Evolutionary conservation across 2,329 filamentous ascomycete genomes (phyloP), one percentile per base, ranked within the genome.

Genomic region (Fusarium napiforme): DNA sequence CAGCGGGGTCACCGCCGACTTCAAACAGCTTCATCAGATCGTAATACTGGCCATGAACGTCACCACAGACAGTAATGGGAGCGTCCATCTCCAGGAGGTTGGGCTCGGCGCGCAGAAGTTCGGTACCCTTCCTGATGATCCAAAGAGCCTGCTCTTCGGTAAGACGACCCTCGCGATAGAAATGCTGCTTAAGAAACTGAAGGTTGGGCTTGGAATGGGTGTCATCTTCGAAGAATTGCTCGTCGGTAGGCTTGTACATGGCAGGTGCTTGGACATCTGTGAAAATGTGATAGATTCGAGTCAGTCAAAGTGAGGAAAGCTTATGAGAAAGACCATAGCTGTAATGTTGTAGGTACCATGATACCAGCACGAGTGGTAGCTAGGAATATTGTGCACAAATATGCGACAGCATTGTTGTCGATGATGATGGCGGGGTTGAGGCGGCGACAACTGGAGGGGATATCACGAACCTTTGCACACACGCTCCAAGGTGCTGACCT

Each of bases 11-110:
- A 74, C 96, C 96, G 75, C 96, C 96, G 58, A 99, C 96, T 84
- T 99, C 96, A 80, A 99, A 99, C 39, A 99, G 89, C 87, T 99
- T 99, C 96, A 99, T 99, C 81, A 99, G 85, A 83, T 99, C 96
- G 83, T 97, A 99, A 86, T 98, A 99, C 85, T 99, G 96, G 76
- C 96, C 96, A 84, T 99, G 96, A 61, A 99, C 95, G 80, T 99
- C 96, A 81, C 96, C 96, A 80, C 96, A 99, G 57, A 99, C 96
- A 15, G 96, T 99, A 81, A 99, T 99, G 70, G 96, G 96, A 45
- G 96, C 96, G 83, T 99, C 96, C 96, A 99, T 99, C 87, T 99
- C 96, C 76, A 99, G 88, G 74, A 99, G 87, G 83, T 98, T 99
- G 74, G 96, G 96, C 85, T 99, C 96, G 71, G 92, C 88, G 80